Conservation (phyloP, 768 basidiomycete genomes). For the Lyophyllum atratum region DNA sequence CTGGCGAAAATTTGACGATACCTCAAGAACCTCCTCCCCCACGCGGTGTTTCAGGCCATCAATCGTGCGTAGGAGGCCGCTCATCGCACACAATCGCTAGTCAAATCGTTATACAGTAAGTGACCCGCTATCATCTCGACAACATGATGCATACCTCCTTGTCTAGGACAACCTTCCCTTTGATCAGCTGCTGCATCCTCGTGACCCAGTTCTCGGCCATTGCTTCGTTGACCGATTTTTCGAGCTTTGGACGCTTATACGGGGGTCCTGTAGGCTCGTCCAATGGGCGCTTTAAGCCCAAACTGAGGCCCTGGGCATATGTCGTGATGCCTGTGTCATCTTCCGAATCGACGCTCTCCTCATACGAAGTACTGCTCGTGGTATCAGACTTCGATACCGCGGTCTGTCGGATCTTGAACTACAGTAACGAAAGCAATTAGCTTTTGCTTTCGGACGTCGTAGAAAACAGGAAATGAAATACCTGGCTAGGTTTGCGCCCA, state of each 20-base stretch:
- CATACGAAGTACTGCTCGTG: neutral
- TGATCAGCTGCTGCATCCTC: constrained; percentile 8
- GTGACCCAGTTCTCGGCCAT: constrained; percentile 3
- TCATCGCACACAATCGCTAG: constrained; percentile 5
- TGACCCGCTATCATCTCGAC: neutral
- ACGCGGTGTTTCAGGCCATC: neutral
- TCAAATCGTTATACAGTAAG: neutral
- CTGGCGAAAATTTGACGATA: neutral
- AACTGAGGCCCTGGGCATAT: neutral
- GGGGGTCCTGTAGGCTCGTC: neutral
- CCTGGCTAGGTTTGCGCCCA: neutral
- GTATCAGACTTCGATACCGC: neutral
- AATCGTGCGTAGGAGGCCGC: constrained; percentile 7
- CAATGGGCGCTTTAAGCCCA: neutral
- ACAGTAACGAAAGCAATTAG: neutral
- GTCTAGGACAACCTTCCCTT: constrained; percentile 5
- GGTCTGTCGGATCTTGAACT: neutral
- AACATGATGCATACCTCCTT: neutral
- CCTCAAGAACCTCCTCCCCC: constrained; percentile 3
- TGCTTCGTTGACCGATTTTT: neutral
- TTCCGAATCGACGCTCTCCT: neutral
- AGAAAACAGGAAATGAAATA: neutral
- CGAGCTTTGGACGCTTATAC: neutral
- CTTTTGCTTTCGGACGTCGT: no score
- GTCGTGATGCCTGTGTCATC: neutral